Evolutionary conservation across 371 early-diverging fungal species (phyloP).

Genomic region (Massospora cicadina): DNA sequence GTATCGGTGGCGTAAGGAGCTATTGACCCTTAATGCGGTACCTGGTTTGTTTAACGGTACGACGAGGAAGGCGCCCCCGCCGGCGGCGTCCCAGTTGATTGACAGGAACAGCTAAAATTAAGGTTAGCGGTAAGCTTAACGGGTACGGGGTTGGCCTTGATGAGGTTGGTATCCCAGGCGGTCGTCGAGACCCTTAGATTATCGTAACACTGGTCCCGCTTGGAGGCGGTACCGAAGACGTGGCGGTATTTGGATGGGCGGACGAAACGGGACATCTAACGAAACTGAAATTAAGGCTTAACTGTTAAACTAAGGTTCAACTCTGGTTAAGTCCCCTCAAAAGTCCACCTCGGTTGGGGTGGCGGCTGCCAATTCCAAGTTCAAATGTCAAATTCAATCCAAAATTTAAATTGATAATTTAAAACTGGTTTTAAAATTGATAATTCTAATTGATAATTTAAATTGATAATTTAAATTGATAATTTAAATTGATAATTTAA

Average conservation of each 20-base stretch:
- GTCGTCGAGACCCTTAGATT: constrained; percentile 76
- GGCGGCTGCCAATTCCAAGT: too few relatives aligned
- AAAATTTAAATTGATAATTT: too few relatives aligned
- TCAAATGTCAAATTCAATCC: too few relatives aligned
- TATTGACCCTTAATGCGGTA: constrained; percentile 21
- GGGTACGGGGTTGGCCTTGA: constrained; percentile 74
- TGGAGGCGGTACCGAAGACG: constrained; percentile 80
- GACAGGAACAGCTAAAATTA: constrained; percentile 52
- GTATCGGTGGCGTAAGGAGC: background rate
- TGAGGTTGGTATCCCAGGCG: constrained; percentile 95
- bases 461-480: too few relatives aligned
- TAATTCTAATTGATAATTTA: too few relatives aligned
- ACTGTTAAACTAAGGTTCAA: too few relatives aligned
- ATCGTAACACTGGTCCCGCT: constrained; percentile 85
- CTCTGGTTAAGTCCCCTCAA: too few relatives aligned
- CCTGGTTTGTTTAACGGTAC: constrained; percentile 66
- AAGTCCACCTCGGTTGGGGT: too few relatives aligned
- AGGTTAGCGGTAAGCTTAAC: background rate
- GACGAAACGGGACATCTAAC: constrained; percentile 55
- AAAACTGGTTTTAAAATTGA: too few relatives aligned
- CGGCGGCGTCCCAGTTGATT: constrained; percentile 88
- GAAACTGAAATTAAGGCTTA: too few relatives aligned
- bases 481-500: too few relatives aligned
- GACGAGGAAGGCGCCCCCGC: constrained; percentile 95
- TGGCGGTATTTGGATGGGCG: constrained; percentile 76